Evolutionary conservation across 164 flowering plant genomes (phyloP).

Genomic region (Dillenia suffruticosa): DNA sequence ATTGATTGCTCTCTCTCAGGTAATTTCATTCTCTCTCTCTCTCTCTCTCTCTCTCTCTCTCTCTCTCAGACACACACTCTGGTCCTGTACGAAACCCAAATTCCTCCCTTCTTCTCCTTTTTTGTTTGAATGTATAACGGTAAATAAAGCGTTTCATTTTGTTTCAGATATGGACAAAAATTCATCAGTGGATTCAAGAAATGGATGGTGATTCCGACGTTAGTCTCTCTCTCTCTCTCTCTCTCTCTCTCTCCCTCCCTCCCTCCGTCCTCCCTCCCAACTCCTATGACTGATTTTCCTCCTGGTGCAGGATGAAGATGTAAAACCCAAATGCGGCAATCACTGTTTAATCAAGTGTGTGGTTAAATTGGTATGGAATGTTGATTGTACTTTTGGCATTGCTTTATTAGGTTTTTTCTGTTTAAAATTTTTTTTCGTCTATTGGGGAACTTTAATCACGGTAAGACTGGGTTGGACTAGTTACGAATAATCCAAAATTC

Average conservation of each 20-base stretch:
- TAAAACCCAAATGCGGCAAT: slow-evolving; percentile 7
- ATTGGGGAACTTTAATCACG: too few relatives aligned
- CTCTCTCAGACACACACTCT: background rate
- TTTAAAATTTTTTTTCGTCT: too few relatives aligned
- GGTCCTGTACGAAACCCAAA: slow-evolving; percentile 1
- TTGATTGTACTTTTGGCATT: too few relatives aligned
- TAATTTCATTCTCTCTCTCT: slow-evolving; percentile 4
- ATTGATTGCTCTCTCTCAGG: slow-evolving; percentile 59
- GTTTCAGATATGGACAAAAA: slow-evolving; percentile 42
- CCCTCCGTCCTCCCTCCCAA: background rate
- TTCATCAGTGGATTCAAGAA: slow-evolving; percentile 36
- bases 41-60: background rate
- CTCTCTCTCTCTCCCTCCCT: background rate
- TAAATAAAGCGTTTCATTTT: background rate
- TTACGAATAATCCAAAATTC: too few relatives aligned
- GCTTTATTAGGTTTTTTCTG: too few relatives aligned
- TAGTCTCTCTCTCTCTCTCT: slow-evolving; percentile 4
- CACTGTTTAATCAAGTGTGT: slow-evolving; percentile 27
- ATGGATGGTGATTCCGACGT: slow-evolving; percentile 22
- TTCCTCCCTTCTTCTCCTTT: background rate
- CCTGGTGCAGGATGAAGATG: slow-evolving; percentile 21
- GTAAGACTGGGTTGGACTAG: too few relatives aligned
- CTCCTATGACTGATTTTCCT: too few relatives aligned
- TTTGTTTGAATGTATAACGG: background rate
- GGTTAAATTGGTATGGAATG: slow-evolving; percentile 31